Conservation (phyloP, 768 basidiomycete genomes). For the Xerocomus spinulosus region DNA sequence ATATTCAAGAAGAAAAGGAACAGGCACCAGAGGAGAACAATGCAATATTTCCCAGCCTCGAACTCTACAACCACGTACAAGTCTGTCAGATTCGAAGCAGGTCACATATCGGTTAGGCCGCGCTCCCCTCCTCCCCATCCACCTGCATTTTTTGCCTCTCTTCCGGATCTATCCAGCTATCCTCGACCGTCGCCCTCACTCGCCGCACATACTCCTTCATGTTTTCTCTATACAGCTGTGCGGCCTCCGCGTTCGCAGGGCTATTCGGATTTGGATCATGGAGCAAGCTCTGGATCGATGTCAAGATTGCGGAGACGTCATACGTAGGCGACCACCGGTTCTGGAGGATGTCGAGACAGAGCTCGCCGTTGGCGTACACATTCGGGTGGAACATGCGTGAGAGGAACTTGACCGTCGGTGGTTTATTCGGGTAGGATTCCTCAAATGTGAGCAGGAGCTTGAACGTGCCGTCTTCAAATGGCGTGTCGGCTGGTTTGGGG, state of each 20-base stretch:
- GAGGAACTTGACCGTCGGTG: conserved; percentile 95
- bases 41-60: too few relatives aligned
- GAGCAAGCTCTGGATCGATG: conserved; percentile 89
- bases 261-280: conserved; percentile 99
- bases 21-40: too few relatives aligned
- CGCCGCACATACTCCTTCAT: conserved; percentile 97
- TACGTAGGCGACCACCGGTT: conserved; percentile 99
- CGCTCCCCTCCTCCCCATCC: conserved; percentile 21
- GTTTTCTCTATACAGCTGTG: conserved; percentile 93
- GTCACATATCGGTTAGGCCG: neutral
- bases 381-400: conserved; percentile 99
- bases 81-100: too few relatives aligned
- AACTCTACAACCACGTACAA: too few relatives aligned
- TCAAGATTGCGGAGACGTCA: conserved; percentile 97
- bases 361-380: conserved; percentile 96
- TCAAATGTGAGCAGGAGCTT: conserved; percentile 93
- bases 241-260: conserved; percentile 97
- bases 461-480: conserved; percentile 99
- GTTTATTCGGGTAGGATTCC: conserved; percentile 98
- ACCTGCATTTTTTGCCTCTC: conserved; percentile 60
- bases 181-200: conserved; percentile 91
- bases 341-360: conserved; percentile 97
- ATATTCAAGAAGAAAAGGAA: too few relatives aligned
- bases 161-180: conserved; percentile 84
- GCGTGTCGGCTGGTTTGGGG: conserved; percentile 74